phyloP scores from a whole-genome alignment of 768 basidiomycete genomes.

The Trametes villosa region DNA sequence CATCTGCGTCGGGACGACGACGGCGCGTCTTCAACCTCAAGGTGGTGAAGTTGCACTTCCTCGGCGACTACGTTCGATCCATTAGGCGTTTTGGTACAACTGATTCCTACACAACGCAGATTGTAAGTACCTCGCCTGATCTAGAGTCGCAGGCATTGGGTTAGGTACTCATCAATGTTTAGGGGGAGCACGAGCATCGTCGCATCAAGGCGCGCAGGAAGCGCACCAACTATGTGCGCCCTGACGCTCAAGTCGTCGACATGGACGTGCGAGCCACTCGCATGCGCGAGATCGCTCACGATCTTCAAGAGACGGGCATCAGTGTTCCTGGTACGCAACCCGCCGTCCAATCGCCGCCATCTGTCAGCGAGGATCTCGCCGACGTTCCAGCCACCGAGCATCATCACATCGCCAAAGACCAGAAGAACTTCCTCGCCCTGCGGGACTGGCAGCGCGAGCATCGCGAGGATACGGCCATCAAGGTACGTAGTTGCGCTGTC shows the following conservation, averaged over 20 bases:
- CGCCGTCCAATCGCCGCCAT: not conserved
- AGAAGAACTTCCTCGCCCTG: constrained; percentile 4
- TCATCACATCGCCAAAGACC: not conserved
- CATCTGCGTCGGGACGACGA: not conserved
- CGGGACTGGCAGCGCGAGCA: constrained; percentile 4
- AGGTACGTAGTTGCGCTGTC: constrained; percentile 9
- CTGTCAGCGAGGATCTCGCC: not conserved
- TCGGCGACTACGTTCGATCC: constrained; percentile 37
- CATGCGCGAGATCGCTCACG: constrained; percentile 2
- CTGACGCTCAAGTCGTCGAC: constrained; percentile 28
- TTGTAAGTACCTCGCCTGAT: constrained; percentile 24
- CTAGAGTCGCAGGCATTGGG: not conserved
- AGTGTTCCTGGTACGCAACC: not conserved
- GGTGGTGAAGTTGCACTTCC: constrained; percentile 41
- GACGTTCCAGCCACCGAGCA: not conserved
- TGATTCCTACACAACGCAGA: constrained; percentile 40
- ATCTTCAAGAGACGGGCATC: not conserved
- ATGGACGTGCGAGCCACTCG: constrained; percentile 24
- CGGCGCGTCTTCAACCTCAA: constrained; percentile 34
- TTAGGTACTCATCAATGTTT: constrained; percentile 12
- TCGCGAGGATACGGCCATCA: constrained; percentile 19
- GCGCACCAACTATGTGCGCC: constrained; percentile 31
- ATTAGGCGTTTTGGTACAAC: constrained; percentile 40
- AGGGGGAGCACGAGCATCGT: constrained; percentile 42
- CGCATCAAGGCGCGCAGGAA: constrained; percentile 35